These are phyloP conservation scores for Mycena alexandri DNA, from an alignment of 768 basidiomycete species.

Conservation along the genomic window DNA sequence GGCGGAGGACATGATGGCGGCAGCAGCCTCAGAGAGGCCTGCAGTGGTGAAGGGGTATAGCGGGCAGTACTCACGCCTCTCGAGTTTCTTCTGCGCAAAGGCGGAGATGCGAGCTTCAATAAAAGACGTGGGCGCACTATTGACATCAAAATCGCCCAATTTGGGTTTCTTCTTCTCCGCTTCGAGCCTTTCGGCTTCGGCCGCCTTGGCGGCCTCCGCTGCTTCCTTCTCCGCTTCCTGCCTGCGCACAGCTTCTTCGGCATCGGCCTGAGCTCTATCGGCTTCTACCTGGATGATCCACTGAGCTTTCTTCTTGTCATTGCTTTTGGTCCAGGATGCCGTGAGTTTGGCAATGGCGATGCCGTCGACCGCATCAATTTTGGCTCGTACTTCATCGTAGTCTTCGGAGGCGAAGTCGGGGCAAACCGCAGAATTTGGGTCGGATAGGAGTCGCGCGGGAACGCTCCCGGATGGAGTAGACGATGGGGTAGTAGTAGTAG, in stretches of 20 bases:
- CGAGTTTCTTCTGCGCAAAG: conserved; percentile 6
- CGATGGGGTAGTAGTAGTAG: too few relatives aligned
- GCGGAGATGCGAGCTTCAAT: conserved; percentile 9
- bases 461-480: too few relatives aligned
- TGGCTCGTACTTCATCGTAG: too few relatives aligned
- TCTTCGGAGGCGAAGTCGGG: too few relatives aligned
- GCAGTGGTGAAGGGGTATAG: conserved; percentile 9
- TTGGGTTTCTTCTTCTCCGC: conserved; percentile 25
- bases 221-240: background rate
- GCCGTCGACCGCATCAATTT: too few relatives aligned
- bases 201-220: background rate
- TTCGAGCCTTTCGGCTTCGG: background rate
- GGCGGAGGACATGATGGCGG: background rate
- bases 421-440: too few relatives aligned
- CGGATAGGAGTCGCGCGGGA: too few relatives aligned
- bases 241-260: background rate
- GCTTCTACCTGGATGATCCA: background rate
- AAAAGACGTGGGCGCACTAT: background rate
- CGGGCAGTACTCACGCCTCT: background rate
- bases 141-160: conserved; percentile 10
- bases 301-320: background rate
- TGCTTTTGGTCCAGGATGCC: background rate
- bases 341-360: background rate
- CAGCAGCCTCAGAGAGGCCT: background rate
- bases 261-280: background rate